phyloP scores from a whole-genome alignment of 164 flowering plant species.

The Brasenia schreberi region DNA sequence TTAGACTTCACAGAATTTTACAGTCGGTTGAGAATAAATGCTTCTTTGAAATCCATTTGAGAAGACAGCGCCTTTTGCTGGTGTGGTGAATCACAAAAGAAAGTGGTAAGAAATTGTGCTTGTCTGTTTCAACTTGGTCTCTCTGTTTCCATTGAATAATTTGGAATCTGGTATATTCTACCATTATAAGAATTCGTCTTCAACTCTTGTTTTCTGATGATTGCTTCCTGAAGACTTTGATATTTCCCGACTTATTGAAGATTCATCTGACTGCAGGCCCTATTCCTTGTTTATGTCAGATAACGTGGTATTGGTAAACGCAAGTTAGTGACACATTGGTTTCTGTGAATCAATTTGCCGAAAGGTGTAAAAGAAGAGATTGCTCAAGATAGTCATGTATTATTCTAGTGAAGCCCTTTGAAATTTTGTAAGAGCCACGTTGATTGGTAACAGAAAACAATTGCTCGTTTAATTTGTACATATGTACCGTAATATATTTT shows the following conservation, averaged over 20 bases:
- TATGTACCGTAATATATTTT: too few relatives aligned
- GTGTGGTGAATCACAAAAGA: too few relatives aligned
- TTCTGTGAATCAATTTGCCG: not conserved
- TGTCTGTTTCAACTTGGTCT: too few relatives aligned
- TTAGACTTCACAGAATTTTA: slow-evolving; percentile 96
- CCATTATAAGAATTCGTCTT: not conserved
- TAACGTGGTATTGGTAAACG: not conserved
- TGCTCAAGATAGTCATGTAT: not conserved
- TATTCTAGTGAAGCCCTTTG: too few relatives aligned
- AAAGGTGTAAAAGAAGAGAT: too few relatives aligned
- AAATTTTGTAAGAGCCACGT: not conserved
- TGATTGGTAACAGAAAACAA: not conserved
- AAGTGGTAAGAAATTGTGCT: too few relatives aligned
- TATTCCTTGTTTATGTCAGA: not conserved
- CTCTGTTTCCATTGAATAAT: too few relatives aligned
- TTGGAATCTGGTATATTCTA: not conserved
- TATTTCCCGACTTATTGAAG: not conserved
- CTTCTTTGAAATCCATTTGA: slow-evolving; percentile 4
- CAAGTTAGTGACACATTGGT: not conserved
- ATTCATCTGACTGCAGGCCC: not conserved
- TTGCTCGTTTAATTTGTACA: not conserved
- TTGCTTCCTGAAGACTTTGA: not conserved
- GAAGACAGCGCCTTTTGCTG: not conserved
- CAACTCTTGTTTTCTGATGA: not conserved
- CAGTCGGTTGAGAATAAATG: slow-evolving; percentile 28